Evolutionary conservation across 1,284 basidiomycete species (phyloP), one percentile per base, ranked within the genome.

Genomic region (Meira miltonrushii): DNA sequence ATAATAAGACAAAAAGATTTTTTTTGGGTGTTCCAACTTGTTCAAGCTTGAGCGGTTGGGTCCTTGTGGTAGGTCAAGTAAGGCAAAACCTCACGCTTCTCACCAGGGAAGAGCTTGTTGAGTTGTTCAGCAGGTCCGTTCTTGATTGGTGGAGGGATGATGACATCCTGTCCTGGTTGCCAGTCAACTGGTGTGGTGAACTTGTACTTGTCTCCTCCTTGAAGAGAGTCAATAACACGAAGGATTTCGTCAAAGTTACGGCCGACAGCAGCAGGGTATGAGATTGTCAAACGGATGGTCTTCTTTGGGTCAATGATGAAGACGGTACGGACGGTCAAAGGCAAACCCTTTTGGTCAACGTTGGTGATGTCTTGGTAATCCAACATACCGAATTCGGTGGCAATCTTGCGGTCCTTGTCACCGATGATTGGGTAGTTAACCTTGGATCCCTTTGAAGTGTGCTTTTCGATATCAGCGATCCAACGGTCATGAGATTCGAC

Each of bases 401-500:
- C 88, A 58, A 96, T 84, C 79, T 86, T 87, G 78, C 95, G 85
- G 77, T 92, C 88, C 53, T 85, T 83, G 78, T 98, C 94, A 58
- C 90, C 93, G 67, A 99, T 95, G 80, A 97, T 97, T 62, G 94
- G 95, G 85, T 91, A 97, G 66, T 87, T 80, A 66, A 97, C 86
- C 28, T 33, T 33, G 3, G 28, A 33, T 33, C 28, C 28, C 8
- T 33, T 33, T 56, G 85, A 79, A 23, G 88, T 90, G 28, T 88
- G 88, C 57, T 88, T 86, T 77, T 93, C 88, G 68, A 81, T 81
- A 79, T 98, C 94, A 79, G 88, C 79, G 67, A 96, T 87, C 94
- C 94, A 99, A 62, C 84, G 82, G 67, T 87, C 80, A 83, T 99
- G 95, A 48, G 72, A 75, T 15, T 85, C 81, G 64, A 98, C 85